Conservation (phyloP, 2,329 filamentous ascomycete genomes). For the Fusarium sp. region DNA sequence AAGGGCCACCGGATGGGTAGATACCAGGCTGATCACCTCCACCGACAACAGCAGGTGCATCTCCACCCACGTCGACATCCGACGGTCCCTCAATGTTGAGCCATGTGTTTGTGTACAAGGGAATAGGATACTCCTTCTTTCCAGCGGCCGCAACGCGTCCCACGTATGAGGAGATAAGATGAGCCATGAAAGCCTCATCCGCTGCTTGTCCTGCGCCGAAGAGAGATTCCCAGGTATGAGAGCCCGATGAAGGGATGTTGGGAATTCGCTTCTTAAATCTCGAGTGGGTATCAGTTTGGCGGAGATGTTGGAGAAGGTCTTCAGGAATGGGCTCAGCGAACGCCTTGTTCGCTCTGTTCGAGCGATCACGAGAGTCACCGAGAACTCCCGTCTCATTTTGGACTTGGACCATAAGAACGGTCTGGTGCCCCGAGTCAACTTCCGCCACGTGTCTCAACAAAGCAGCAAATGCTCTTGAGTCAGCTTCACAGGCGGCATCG, state of each 20-base stretch:
- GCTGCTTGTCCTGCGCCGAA: slow-evolving; percentile 49
- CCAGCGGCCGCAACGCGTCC: slow-evolving; percentile 52
- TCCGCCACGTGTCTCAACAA: slow-evolving; percentile 52
- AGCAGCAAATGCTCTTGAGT: slow-evolving; percentile 49
- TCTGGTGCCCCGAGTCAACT: slow-evolving; percentile 59
- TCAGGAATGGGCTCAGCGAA: slow-evolving; percentile 53
- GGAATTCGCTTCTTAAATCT: slow-evolving; percentile 48
- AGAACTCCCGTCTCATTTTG: slow-evolving; percentile 66
- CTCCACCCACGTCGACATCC: slow-evolving; percentile 47
- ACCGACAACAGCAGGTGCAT: slow-evolving; percentile 51
- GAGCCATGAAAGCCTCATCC: slow-evolving; percentile 54
- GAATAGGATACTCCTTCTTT: slow-evolving; percentile 50
- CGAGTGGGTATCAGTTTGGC: slow-evolving; percentile 43
- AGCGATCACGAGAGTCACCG: slow-evolving; percentile 63
- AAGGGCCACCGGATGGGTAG: slow-evolving; percentile 53
- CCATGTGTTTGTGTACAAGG: slow-evolving; percentile 53
- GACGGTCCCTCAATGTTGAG: slow-evolving; percentile 51
- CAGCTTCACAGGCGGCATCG: slow-evolving; percentile 47
- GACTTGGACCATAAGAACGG: slow-evolving; percentile 68
- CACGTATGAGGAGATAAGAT: slow-evolving; percentile 51
- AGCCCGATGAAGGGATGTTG: slow-evolving; percentile 35
- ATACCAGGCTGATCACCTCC: slow-evolving; percentile 51
- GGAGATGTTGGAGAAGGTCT: slow-evolving; percentile 45
- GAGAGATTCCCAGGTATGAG: slow-evolving; percentile 49
- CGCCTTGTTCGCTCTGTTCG: slow-evolving; percentile 53